These are phyloP conservation scores for Populus tomentosa DNA, from an alignment of 441 rosid species.

Conservation along the genomic window DNA sequence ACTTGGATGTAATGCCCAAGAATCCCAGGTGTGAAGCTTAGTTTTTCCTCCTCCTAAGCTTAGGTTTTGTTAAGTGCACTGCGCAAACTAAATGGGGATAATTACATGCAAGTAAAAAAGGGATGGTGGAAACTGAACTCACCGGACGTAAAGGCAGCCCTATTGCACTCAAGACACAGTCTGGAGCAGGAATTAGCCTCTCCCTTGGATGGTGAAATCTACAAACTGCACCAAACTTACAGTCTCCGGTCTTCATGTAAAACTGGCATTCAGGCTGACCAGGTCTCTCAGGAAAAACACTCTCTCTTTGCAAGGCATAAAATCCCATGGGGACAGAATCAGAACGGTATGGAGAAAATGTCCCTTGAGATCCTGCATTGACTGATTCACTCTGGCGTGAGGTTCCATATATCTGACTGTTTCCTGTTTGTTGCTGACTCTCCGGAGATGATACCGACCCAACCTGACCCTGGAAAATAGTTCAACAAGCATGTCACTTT, in stretches of 20 bases:
- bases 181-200: slow-evolving; percentile 85
- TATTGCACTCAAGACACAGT: slow-evolving; percentile 79
- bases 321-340: slow-evolving; percentile 58
- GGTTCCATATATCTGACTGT: slow-evolving; percentile 56
- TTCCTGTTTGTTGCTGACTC: slow-evolving; percentile 54
- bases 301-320: slow-evolving; percentile 79
- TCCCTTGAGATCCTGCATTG: slow-evolving; percentile 54
- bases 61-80: neutral
- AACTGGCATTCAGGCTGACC: slow-evolving; percentile 83
- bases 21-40: neutral
- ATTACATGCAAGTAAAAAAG: neutral
- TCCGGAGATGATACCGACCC: slow-evolving; percentile 88
- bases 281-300: slow-evolving; percentile 96
- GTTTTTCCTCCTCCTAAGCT: neutral
- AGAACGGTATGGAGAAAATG: slow-evolving; percentile 51
- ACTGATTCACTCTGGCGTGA: slow-evolving; percentile 51
- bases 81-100: neutral
- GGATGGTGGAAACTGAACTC: slow-evolving; percentile 26
- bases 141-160: slow-evolving; percentile 97
- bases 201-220: slow-evolving; percentile 97
- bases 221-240: slow-evolving; percentile 97
- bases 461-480: slow-evolving; percentile 68
- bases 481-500: slow-evolving; percentile 21
- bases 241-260: slow-evolving; percentile 45
- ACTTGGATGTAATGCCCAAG: too few relatives aligned